Percentiles rank a stretch among this genome's conserved stretches.
Conservation (phyloP, 371 early-diverging fungal species). For the Lichtheimia corymbifera region DNA sequence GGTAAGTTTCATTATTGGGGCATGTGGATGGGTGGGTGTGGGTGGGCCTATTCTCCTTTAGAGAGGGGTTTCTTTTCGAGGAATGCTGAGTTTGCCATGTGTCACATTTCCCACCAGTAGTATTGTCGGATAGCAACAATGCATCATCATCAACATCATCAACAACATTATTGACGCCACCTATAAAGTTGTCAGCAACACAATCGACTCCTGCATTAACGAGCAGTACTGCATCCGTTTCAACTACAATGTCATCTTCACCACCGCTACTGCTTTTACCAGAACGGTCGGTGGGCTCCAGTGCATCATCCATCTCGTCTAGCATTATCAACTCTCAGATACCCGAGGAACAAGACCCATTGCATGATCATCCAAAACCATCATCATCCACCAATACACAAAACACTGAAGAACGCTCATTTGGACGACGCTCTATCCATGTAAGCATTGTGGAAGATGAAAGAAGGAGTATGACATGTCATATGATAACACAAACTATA, state of each 20-base stretch:
- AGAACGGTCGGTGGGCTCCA: not conserved
- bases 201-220: constrained; percentile 9
- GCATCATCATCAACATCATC: not conserved
- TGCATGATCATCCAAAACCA: too few species aligned
- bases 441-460: not conserved
- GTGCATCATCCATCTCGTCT: not conserved
- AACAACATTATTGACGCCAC: not conserved
- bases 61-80: too few species aligned
- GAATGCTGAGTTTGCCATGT: not conserved
- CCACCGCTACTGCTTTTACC: not conserved
- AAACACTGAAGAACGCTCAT: not conserved
- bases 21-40: too few species aligned
- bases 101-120: constrained; percentile 1
- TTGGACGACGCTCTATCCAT: not conserved
- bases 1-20: too few species aligned
- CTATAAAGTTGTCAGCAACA: constrained; percentile 4
- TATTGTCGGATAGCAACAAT: not conserved
- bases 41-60: too few species aligned
- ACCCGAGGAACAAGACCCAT: constrained; percentile 1
- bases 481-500: too few species aligned
- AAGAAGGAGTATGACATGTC: too few species aligned
- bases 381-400: too few species aligned
- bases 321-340: constrained; percentile 1
- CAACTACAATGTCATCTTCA: constrained; percentile 4
- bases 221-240: not conserved